Base-by-base conservation (phyloP, 1,284 basidiomycete species). In the Sanghuangporus baumii region DNA sequence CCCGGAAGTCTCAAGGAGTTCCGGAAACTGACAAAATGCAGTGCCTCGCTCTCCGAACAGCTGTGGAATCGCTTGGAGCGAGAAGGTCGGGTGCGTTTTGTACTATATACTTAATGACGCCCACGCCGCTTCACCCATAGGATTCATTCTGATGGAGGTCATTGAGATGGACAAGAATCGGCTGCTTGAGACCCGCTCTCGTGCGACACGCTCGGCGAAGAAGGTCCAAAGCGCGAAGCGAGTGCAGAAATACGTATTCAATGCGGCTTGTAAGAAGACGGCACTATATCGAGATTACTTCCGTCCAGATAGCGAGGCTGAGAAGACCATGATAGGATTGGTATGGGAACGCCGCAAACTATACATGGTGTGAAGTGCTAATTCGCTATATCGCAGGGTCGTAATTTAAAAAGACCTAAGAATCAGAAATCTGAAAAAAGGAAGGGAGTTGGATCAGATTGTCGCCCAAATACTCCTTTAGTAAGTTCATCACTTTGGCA, bases 31-130 rank as follows among this genome's bases (percentile, higher is more conserved):
- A 20, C 62, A 87, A 88, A 80, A 57, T 86, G 85, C 65, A 78
- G 84, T 63, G 74, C 78, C 41, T 71, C 77, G 26, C 75, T 87
- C 8, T 81, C 83, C 34, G 79, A 80, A 1, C 86, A 87, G 67
- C 73, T 90, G 20, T 81, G 89, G 70, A 85, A 83, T 69, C 76
- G 85, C 51, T 78, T 92, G 14, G 86, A 91, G 71, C 76, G 78
- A 36, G 87, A 91, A 79, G 88, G 89, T 87, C 54, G 38, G 65
- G 5, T 6, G 1, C 11, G 36, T 31, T 8, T 50, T 51, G 23
- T 9, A 59, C 40, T 5, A 34, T 46, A 23, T 34, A 9, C 18
- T n/a, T 12, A 14, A 40, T 55, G 6, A 56, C 43, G 9, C 40
- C 38, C 50, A 47, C 48, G 56, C 16, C 2, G 48, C 6, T 20